Base-by-base conservation (phyloP, 805 yeast species). In the Lachancea cidri region DNA sequence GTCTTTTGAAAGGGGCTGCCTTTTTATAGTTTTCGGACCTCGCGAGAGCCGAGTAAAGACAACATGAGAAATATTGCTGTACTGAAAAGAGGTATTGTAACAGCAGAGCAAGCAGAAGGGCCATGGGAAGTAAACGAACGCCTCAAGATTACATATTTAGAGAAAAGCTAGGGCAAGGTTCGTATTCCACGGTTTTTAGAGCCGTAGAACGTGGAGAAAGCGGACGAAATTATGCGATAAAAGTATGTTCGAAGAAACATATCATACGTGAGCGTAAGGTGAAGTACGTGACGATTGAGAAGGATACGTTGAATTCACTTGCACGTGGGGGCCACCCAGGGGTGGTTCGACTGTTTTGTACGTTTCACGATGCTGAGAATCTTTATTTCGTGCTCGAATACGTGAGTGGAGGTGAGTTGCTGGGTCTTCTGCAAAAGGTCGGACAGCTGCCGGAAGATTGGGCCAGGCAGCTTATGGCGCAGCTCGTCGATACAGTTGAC, bases 251-350 rank as follows among this genome's bases (percentile, higher is more conserved):
- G 33, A 93, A 93, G 62, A 76, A 83, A 33, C 98, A 93, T 62
- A 93, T 93, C 35, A 94, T 93, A 47, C 81, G 86, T 60, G 98
- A 93, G 64, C 85, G 84, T 58, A 93, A 93, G 62, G 87, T 87
- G 58, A 93, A 93, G 63, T 93, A 93, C 57, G 98, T 93, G 44
- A 88, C 88, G 60, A 91, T 93, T 43, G 98, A 93, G 58, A 93
- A 93, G 60, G 81, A 85, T 42, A 86, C 97, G 1, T 67, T 93
- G 47, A 89, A 88, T 62, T 66, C 91, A 17, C 68, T 93, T 47
- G 60, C 64, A 5, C 51, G 52, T 22, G 96, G 96, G 2, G 81
- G 82, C 42, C 98, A 93, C 58, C 96, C 97, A 0, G 98, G 98
- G 1, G 83, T 93, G 20, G 94, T 93, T 16, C 85, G 89, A 36